Evolutionary conservation across 768 basidiomycete species (phyloP), one percentile per base, ranked within the genome.

Genomic region (Boletus rubescentipes): DNA sequence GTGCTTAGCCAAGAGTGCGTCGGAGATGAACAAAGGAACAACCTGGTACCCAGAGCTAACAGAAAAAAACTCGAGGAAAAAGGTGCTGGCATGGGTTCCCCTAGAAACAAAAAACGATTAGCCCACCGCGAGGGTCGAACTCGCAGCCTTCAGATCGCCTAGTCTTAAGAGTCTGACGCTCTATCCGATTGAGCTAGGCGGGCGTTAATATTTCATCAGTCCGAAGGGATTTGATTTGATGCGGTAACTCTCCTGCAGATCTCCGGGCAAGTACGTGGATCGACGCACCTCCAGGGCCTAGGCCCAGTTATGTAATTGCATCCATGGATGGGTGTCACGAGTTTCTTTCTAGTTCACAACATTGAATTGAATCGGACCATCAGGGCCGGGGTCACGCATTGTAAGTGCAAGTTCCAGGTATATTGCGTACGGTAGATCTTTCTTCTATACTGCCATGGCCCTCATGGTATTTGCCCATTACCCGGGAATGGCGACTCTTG

Each of bases 171-270:
- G 79, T 80, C 79, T 82, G 79, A 80, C 79, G 79, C 79, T 82
- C 79, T 80, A 82, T 80, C 79, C 79, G 79, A 80, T 80, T 80
- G 80, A 82, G 79, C 80, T 81, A 81, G 79, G 79, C 79, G 76
- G 80, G 79, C 79, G 4, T 5, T 1, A 12, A 5, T 4, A 2
- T 0, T 3, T 21, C 0, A 10, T 0, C 1, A 1, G 16, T 8
- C 8, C 37, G 15, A 18, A 9, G 10, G 20, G 10, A 20, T 16
- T 12, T 39, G 20, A 16, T n/a, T n/a, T n/a, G 3, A 31, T 36
- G 14, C 32, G 14, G 29, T 9, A 36, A 14, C 15, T 38, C 41
- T 44, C 35, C 32, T 26, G 34, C 36, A 26, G 16, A 52, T 45
- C 51, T n/a, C n/a, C n/a, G n/a, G n/a, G n/a, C 47, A 11, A 21